Evolutionary conservation across 371 early-diverging fungal genomes (phyloP).

Genomic region (Cokeromyces recurvatus): DNA sequence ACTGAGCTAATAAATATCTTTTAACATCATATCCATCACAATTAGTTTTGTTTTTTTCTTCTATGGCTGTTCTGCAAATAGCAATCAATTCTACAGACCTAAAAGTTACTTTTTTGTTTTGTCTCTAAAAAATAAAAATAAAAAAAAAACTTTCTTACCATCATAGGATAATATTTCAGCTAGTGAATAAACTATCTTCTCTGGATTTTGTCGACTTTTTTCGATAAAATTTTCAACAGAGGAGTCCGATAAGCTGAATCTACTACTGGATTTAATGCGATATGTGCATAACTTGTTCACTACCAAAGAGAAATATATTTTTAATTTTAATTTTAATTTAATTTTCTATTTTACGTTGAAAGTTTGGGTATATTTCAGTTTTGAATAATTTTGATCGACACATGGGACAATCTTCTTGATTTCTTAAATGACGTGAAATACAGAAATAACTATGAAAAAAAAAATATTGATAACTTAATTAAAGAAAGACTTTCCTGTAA

Average conservation of each 20-base stretch:
- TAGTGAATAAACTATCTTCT: conserved; percentile 9
- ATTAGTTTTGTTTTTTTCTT: conserved; percentile 54
- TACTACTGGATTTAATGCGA: neutral
- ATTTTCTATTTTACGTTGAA: conserved; percentile 60
- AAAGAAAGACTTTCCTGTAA: no score
- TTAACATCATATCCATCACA: conserved; percentile 46
- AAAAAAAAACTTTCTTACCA: conserved; percentile 4
- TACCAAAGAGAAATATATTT: conserved; percentile 1
- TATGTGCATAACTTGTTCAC: conserved; percentile 27
- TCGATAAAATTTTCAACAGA: conserved; percentile 13
- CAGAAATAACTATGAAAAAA: conserved; percentile 56
- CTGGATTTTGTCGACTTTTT: conserved; percentile 14
- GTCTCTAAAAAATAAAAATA: neutral
- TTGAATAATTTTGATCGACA: conserved; percentile 54
- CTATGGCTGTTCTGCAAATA: conserved; percentile 48
- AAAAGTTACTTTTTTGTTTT: neutral
- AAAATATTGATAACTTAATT: neutral
- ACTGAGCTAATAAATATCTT: conserved; percentile 27
- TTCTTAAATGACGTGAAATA: conserved; percentile 62
- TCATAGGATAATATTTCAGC: conserved; percentile 7
- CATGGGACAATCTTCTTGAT: conserved; percentile 63
- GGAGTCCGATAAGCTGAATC: conserved; percentile 3
- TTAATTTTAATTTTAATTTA: neutral
- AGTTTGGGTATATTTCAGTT: conserved; percentile 80
- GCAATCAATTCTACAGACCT: conserved; percentile 51